Evolutionary conservation across 352 stramenopile species (phyloP).

Genomic region (Pelagophyceae sp.): DNA sequence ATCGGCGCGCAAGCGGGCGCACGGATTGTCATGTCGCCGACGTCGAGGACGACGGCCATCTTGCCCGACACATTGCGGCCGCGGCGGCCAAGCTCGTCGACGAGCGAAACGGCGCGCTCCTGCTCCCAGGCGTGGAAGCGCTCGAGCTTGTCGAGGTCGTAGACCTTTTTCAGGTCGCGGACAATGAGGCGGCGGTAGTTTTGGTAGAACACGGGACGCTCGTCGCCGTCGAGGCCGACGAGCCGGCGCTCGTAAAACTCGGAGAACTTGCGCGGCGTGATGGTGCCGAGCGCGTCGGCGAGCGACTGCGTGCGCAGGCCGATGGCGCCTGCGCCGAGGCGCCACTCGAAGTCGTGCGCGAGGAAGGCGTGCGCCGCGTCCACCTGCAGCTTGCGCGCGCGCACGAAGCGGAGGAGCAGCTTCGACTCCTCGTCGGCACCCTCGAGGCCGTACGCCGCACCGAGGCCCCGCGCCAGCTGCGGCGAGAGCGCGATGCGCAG

Average conservation of each 20-base stretch:
- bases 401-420: too few species aligned
- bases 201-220: constrained; percentile 19
- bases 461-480: too few species aligned
- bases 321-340: background rate
- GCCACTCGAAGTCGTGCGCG: background rate
- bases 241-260: constrained; percentile 20
- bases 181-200: constrained; percentile 17
- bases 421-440: too few species aligned
- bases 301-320: background rate
- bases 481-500: too few species aligned
- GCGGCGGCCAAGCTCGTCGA: constrained; percentile 11
- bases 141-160: background rate
- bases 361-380: background rate
- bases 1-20: too few species aligned
- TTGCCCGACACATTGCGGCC: background rate
- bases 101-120: background rate
- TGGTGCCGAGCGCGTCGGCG: background rate
- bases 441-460: too few species aligned
- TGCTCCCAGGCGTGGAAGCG: constrained; percentile 28
- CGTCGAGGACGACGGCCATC: constrained; percentile 22
- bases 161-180: constrained; percentile 16
- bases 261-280: background rate
- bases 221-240: constrained; percentile 19
- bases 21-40: constrained; percentile 19
- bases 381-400: too few species aligned